A percentile compares a stretch with the other conserved stretches of the same genome.
phyloP scores from a whole-genome alignment of 2,329 filamentous ascomycete genomes.

The Trichoderma aggressivum region DNA sequence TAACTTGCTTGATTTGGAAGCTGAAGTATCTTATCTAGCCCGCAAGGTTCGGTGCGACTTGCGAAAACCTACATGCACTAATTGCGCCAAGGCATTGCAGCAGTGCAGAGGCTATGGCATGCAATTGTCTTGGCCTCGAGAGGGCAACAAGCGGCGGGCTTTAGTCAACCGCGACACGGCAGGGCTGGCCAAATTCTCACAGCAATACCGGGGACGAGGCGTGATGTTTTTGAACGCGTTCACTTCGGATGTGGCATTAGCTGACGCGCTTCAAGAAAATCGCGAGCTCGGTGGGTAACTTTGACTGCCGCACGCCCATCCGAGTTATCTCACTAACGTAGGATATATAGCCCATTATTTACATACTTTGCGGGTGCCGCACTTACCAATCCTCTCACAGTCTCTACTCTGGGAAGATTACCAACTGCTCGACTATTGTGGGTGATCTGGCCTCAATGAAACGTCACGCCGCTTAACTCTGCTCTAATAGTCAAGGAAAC shows the following conservation, averaged over 20 bases:
- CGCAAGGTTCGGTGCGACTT: constrained; percentile 17
- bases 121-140: constrained; percentile 17
- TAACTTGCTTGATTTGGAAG: neutral
- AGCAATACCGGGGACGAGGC: neutral
- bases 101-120: constrained; percentile 17
- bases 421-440: neutral
- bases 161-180: neutral
- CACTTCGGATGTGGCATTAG: neutral
- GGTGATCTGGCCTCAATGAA: neutral
- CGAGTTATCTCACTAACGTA: neutral
- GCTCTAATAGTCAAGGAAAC: neutral
- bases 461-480: neutral
- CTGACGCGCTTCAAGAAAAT: neutral
- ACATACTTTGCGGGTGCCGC: neutral
- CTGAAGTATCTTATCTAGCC: neutral
- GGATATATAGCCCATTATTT: neutral
- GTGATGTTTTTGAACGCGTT: constrained; percentile 3
- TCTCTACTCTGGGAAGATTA: neutral
- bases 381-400: neutral
- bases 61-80: constrained; percentile 6
- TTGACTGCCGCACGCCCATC: neutral
- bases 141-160: constrained; percentile 14
- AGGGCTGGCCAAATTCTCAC: neutral
- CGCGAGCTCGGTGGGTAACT: neutral
- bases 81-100: constrained; percentile 8